Evolutionary conservation across 257 asterid genomes (phyloP), one percentile per base, ranked within the genome.

Genomic region (Nicotiana benthamiana): DNA sequence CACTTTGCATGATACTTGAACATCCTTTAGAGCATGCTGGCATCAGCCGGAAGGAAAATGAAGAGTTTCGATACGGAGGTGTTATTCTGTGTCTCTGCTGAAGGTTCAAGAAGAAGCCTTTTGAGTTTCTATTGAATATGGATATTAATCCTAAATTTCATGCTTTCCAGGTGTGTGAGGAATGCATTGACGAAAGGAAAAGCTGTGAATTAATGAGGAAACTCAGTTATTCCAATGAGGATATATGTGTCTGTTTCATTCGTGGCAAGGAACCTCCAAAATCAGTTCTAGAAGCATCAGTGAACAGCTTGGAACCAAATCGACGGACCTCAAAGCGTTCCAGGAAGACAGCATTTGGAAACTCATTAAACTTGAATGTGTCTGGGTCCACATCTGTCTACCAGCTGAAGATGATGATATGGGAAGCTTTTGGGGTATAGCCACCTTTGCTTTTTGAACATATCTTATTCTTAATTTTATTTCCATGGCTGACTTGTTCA

Each of bases 341-440:
- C 80, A 89, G 93, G 91, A 93, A 89, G 90, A 88, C 98, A 70
- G 72, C 94, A 43, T 87, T 82, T 86, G 98, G 96, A 22, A 96
- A 94, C 90, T 93, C 95, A 13, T 92, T 89, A 78, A 96, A 91
- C 81, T 78, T 94, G 85, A 91, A 88, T 79, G 99, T 94, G 63
- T 96, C 99, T 72, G 94, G 93, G 60, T 86, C 92, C 70, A 96
- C 99, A 80, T 90, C 99, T 61, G 57, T 96, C 84, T 92, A 90
- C 90, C 97, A 96, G 86, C 92, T 96, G 86, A 96, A 92, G 90
- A 90, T 96, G 98, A 93, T 96, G 99, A 93, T 96, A 84, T 96
- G 99, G 99, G 97, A 96, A 89, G 88, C 98, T 48, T 96, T 96
- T 85, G 99, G 97, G 93, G 99, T 96, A 92, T 80, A 90, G 9